These are phyloP conservation scores for Platanthera guangdongensis DNA, from an alignment of 106 monocot genomes.

Conservation along the genomic window DNA sequence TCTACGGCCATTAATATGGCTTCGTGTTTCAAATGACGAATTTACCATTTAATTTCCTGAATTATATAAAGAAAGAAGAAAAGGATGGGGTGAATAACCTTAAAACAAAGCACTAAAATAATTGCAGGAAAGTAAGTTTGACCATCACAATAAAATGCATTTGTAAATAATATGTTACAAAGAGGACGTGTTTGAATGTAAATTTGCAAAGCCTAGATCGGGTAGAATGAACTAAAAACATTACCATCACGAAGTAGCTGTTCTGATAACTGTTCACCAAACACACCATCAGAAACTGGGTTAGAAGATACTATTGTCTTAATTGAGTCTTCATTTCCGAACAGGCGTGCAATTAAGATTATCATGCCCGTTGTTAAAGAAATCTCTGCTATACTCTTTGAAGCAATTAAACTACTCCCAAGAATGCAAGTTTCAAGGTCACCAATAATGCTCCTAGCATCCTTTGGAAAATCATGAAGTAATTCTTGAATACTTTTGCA, in stretches of 20 bases:
- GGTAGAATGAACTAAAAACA: constrained; percentile 2
- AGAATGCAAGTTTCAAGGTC: constrained; percentile 84
- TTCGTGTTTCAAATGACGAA: not conserved
- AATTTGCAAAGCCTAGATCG: not conserved
- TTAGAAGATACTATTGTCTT: constrained; percentile 37
- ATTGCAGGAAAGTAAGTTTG: not conserved
- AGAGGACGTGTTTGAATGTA: not conserved
- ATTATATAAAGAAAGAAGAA: not conserved
- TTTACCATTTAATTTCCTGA: not conserved
- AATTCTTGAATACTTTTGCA: constrained; percentile 68
- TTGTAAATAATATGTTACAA: not conserved
- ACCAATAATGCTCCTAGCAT: constrained; percentile 40
- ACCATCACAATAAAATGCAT: not conserved
- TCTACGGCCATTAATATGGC: not conserved
- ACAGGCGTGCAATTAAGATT: constrained; percentile 29
- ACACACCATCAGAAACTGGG: constrained; percentile 33
- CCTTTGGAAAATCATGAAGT: constrained; percentile 47
- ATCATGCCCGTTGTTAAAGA: constrained; percentile 75
- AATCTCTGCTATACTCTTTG: constrained; percentile 58
- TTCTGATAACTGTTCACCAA: constrained; percentile 74
- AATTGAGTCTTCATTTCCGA: constrained; percentile 57
- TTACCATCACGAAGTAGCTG: constrained; percentile 85
- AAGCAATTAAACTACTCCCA: constrained; percentile 25
- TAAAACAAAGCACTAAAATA: not conserved
- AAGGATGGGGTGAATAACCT: not conserved